These are phyloP conservation scores for Amphichorda felina DNA, from an alignment of 2,329 filamentous ascomycete genomes.

Conservation along the genomic window DNA sequence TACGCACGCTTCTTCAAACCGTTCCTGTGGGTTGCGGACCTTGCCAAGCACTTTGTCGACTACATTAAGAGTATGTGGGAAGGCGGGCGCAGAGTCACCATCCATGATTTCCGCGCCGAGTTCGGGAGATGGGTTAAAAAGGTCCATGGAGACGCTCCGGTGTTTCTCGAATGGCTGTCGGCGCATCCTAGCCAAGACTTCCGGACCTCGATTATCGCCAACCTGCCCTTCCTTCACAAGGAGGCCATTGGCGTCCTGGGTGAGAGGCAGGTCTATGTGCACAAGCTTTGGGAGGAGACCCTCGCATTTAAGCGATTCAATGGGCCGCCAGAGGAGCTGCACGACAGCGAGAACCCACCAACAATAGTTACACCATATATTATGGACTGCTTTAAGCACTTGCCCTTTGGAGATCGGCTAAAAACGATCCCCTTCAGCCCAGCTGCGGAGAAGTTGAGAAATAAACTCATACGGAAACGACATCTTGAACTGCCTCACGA, in stretches of 20 bases:
- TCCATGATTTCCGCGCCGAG: constrained; percentile 41
- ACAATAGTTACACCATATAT: constrained; percentile 65
- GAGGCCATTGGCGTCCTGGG: constrained; percentile 43
- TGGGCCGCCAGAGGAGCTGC: constrained; percentile 4
- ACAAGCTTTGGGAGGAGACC: constrained; percentile 32
- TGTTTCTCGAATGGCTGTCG: constrained; percentile 42
- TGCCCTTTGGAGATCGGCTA: constrained; percentile 46
- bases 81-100: constrained; percentile 22
- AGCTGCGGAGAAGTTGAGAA: constrained; percentile 14
- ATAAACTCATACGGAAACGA: constrained; percentile 12
- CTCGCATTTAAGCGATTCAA: constrained; percentile 22
- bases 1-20: constrained; percentile 51
- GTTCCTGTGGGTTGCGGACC: constrained; percentile 59
- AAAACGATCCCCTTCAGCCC: constrained; percentile 17
- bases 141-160: constrained; percentile 25
- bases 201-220: constrained; percentile 43
- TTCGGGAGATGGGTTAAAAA: constrained; percentile 47
- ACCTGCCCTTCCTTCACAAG: constrained; percentile 52
- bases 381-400: constrained; percentile 48
- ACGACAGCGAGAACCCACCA: constrained; percentile 6
- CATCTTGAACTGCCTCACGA: constrained; percentile 14
- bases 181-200: constrained; percentile 45
- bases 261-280: constrained; percentile 7
- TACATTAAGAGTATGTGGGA: constrained; percentile 34
- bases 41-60: constrained; percentile 63